Conservation (phyloP, 306 rosid genomes). For the Inga leiocalycina region DNA sequence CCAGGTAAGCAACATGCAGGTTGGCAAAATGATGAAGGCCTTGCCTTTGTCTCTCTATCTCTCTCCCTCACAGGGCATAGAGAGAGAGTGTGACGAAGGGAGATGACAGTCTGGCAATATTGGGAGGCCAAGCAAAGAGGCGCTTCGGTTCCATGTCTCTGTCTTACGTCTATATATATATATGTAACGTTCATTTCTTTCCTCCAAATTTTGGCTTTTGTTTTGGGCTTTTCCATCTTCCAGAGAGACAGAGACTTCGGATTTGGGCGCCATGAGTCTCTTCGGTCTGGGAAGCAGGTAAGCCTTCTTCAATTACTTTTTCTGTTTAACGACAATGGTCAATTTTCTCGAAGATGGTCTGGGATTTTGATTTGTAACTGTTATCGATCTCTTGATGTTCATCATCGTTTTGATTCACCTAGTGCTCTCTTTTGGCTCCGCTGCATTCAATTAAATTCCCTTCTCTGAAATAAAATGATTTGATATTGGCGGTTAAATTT, state of each 20-base stretch:
- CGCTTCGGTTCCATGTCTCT: not conserved
- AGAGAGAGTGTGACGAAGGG: constrained; percentile 7
- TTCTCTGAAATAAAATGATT: not conserved
- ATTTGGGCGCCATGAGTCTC: constrained; percentile 72
- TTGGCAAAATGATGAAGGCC: constrained; percentile 55
- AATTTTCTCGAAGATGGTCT: constrained; percentile 18
- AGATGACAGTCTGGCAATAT: constrained; percentile 67
- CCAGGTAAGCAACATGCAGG: constrained; percentile 51
- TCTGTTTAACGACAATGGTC: not conserved
- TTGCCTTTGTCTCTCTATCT: constrained; percentile 18
- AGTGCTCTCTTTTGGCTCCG: not conserved
- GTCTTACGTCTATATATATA: not conserved
- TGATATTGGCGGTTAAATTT: constrained; percentile 9
- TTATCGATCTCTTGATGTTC: not conserved
- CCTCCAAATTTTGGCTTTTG: constrained; percentile 29
- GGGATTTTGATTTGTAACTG: constrained; percentile 8
- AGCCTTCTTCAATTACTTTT: not conserved
- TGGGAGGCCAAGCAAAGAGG: constrained; percentile 30
- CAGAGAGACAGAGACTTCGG: constrained; percentile 42
- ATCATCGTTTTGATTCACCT: constrained; percentile 1
- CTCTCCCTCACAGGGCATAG: constrained; percentile 21
- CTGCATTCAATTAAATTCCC: not conserved
- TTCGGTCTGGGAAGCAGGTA: constrained; percentile 97
- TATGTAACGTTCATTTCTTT: not conserved
- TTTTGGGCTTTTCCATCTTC: constrained; percentile 50